Evolutionary conservation across 768 basidiomycete species (phyloP).

Genomic region (Mycena galericulata): DNA sequence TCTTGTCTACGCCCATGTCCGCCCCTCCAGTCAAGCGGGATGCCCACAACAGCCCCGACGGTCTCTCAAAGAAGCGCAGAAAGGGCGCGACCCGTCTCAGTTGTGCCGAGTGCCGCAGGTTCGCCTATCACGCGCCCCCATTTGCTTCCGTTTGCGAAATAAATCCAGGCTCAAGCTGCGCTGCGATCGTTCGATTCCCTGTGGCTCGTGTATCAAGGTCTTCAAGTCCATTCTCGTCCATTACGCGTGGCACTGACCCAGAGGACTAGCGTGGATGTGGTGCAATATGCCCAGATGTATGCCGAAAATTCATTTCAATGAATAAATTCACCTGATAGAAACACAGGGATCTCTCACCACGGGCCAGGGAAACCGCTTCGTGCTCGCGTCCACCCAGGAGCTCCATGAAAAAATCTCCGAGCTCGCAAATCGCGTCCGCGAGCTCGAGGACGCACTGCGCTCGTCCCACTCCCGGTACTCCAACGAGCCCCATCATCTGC

Average conservation of each 20-base stretch:
- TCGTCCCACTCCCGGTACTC: slow-evolving; percentile 69
- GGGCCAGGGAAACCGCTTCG: slow-evolving; percentile 86
- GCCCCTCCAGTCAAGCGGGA: slow-evolving; percentile 46
- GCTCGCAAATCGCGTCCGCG: slow-evolving; percentile 77
- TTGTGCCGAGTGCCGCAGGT: slow-evolving; percentile 84
- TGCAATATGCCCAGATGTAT: slow-evolving; percentile 85
- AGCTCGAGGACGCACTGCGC: slow-evolving; percentile 80
- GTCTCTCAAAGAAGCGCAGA: slow-evolving; percentile 66
- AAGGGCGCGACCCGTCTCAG: slow-evolving; percentile 83
- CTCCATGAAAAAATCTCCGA: slow-evolving; percentile 86
- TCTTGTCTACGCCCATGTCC: slow-evolving; percentile 50
- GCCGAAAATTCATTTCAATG: slow-evolving; percentile 41
- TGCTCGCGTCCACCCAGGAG: slow-evolving; percentile 83
- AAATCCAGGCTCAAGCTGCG: slow-evolving; percentile 69
- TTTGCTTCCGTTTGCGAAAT: slow-evolving; percentile 27
- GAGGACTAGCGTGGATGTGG: slow-evolving; percentile 72
- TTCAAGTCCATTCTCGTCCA: slow-evolving; percentile 40
- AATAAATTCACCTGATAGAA: slow-evolving; percentile 24
- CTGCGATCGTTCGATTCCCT: slow-evolving; percentile 83
- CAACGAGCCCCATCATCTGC: slow-evolving; percentile 71
- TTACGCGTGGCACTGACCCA: not conserved
- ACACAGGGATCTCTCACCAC: slow-evolving; percentile 79
- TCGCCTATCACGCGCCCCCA: slow-evolving; percentile 20
- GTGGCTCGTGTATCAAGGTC: slow-evolving; percentile 82
- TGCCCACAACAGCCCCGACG: slow-evolving; percentile 39